Base-by-base conservation (phyloP, 1,284 basidiomycete species). In the Agaricales sp. region DNA sequence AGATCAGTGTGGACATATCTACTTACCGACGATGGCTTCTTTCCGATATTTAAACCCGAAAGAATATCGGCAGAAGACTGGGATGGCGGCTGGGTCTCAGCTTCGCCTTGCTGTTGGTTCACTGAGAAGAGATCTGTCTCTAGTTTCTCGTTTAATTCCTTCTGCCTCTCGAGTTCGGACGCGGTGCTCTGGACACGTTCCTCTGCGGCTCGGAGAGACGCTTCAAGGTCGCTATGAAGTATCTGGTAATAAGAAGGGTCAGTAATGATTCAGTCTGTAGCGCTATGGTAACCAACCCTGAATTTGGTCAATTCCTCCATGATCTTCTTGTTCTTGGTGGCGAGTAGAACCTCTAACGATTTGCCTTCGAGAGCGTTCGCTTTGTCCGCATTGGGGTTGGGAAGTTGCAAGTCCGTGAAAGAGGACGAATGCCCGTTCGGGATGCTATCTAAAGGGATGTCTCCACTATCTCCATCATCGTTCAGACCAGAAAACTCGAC, bases 291-390 rank as follows among this genome's bases (percentile, higher is more conserved):
- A n/a, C n/a, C n/a, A n/a, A 91, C 91, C 50, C 94, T 75, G 58
- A 97, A 81, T 57, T 84, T 92, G 2, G 95, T 95, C 38, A 98
- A 68, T 60, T 98, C 92, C 57, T 98, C 93, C 43, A 92, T 76
- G n/a, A 99, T 78, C 45, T 87, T 82, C 60, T 91, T 90, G 67
- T 98, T 99, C 73, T 97, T 98, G 46, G 80, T 83, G 2, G 94
- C 89, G 22, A 99, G 77, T 1, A 98, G 78, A 21, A 82, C 80
- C 65, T 99, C 95, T 1, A 99, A 77, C 0, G 92, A 90, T 62
- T 85, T 87, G 19, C 80, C 87, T 30, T 80, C 78, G 51, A 84
- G 78, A 22, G 67, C 70, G 57, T 87, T 90, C 26, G 83, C 79
- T 59, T 91, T 91, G 50, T 82, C 79, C 11, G 89, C 84, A 58